phyloP scores from a whole-genome alignment of 768 basidiomycete species.

The Tylopilus subfusipes region DNA sequence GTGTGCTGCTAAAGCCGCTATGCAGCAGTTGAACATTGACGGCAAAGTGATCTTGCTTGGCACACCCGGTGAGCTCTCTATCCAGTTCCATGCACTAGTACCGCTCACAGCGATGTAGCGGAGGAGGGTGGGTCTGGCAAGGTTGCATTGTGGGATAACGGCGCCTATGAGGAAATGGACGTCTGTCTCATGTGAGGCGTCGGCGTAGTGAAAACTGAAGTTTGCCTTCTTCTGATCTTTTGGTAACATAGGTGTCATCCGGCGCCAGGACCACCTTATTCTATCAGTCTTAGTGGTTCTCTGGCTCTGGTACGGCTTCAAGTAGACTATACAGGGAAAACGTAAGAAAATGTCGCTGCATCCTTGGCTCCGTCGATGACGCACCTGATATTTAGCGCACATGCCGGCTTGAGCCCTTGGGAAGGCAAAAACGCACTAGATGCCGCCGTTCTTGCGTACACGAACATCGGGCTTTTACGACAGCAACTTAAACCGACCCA shows the following conservation, averaged over 20 bases:
- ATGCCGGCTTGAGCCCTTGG: slow-evolving; percentile 85
- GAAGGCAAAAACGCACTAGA: slow-evolving; percentile 81
- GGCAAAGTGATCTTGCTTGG: slow-evolving; percentile 71
- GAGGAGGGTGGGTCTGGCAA: slow-evolving; percentile 74
- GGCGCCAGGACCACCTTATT: slow-evolving; percentile 66
- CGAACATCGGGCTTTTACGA: slow-evolving; percentile 70
- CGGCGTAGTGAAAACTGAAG: not conserved
- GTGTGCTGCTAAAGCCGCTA: slow-evolving; percentile 56
- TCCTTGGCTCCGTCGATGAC: not conserved
- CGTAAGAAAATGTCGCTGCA: slow-evolving; percentile 40
- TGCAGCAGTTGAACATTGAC: slow-evolving; percentile 57
- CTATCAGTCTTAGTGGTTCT: slow-evolving; percentile 58
- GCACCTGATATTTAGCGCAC: slow-evolving; percentile 48
- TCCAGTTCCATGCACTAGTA: no score
- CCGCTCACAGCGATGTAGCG: not conserved
- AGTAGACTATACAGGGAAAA: slow-evolving; percentile 70
- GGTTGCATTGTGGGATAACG: slow-evolving; percentile 57
- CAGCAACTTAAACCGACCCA: slow-evolving; percentile 78
- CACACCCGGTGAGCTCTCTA: slow-evolving; percentile 74
- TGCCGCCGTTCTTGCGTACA: slow-evolving; percentile 81
- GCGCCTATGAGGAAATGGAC: slow-evolving; percentile 72
- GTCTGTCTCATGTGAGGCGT: slow-evolving; percentile 64
- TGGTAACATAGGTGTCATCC: slow-evolving; percentile 70
- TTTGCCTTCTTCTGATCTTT: not conserved
- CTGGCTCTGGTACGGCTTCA: slow-evolving; percentile 57